phyloP scores from a whole-genome alignment of 495 filamentous ascomycete species.

The Penicillium ochrochloron region DNA sequence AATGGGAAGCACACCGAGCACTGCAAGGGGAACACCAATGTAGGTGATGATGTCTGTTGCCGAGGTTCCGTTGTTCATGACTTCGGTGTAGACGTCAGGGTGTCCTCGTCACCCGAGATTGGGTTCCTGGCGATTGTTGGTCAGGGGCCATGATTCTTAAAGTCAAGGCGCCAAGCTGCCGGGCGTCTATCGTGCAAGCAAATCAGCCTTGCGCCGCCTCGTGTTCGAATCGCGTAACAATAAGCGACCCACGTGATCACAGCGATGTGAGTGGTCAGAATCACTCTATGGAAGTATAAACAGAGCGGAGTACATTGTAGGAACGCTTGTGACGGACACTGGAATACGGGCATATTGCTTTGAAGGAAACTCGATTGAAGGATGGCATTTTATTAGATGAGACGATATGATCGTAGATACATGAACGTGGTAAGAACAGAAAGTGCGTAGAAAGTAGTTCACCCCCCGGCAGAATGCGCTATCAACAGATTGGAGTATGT shows the following conservation, averaged over 20 bases:
- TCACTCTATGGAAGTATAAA: not conserved
- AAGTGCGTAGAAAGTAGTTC: too few relatives aligned
- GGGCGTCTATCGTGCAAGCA: not conserved
- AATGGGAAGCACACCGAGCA: conserved; percentile 13
- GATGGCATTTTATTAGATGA: too few relatives aligned
- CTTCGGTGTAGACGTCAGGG: not conserved
- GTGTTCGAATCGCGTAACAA: conserved; percentile 1
- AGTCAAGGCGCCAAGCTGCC: not conserved
- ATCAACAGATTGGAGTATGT: not conserved
- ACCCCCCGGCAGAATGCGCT: too few relatives aligned
- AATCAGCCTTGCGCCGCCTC: not conserved
- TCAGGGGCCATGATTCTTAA: conserved; percentile 3
- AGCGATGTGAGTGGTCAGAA: not conserved
- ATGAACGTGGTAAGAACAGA: too few relatives aligned
- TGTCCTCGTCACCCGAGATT: not conserved
- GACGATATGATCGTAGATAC: too few relatives aligned
- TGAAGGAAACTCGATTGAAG: too few relatives aligned
- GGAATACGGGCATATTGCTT: too few relatives aligned
- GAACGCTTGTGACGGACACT: too few relatives aligned
- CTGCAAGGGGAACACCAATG: conserved; percentile 16
- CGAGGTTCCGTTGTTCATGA: conserved; percentile 2
- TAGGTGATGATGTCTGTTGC: conserved; percentile 16
- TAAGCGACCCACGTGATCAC: conserved; percentile 6
- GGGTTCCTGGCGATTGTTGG: not conserved
- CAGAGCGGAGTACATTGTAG: not conserved